These are phyloP conservation scores for Solanum tarapatanum DNA, from an alignment of 257 asterid species.

Conservation along the genomic window DNA sequence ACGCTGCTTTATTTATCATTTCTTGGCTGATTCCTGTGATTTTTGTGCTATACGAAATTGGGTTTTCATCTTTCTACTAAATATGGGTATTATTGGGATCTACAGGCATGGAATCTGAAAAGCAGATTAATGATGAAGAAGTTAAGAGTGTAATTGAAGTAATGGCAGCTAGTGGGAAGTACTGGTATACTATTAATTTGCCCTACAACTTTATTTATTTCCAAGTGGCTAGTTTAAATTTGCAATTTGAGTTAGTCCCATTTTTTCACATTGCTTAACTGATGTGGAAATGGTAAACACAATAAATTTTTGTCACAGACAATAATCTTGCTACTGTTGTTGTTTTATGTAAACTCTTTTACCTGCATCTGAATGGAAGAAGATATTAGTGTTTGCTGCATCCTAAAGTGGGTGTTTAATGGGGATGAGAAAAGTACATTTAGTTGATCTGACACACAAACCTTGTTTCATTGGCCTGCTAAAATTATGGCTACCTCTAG, in stretches of 20 bases:
- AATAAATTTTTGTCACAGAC: neutral
- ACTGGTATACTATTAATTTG: constrained; percentile 37
- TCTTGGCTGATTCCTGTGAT: neutral
- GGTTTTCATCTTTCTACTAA: neutral
- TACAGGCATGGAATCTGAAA: constrained; percentile 17
- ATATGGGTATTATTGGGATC: neutral
- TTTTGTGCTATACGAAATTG: neutral
- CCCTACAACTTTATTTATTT: neutral
- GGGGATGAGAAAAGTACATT: neutral
- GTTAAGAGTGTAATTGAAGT: constrained; percentile 35
- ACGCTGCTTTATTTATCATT: neutral
- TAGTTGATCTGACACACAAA: neutral
- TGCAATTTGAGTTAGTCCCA: neutral
- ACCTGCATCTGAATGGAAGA: neutral
- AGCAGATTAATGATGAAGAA: constrained; percentile 35
- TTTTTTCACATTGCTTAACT: neutral
- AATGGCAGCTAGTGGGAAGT: constrained; percentile 75
- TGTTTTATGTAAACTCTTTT: neutral
- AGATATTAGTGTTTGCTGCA: neutral
- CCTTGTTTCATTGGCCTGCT: neutral
- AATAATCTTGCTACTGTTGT: neutral
- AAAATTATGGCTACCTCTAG: neutral
- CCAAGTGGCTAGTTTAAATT: neutral
- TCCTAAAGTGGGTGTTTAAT: neutral
- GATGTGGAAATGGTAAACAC: neutral